A percentile compares a stretch with the other conserved stretches of the same genome.
These are phyloP conservation scores for Jamesozyma rosinii DNA, from an alignment of 805 yeast species.

Conservation along the genomic window DNA sequence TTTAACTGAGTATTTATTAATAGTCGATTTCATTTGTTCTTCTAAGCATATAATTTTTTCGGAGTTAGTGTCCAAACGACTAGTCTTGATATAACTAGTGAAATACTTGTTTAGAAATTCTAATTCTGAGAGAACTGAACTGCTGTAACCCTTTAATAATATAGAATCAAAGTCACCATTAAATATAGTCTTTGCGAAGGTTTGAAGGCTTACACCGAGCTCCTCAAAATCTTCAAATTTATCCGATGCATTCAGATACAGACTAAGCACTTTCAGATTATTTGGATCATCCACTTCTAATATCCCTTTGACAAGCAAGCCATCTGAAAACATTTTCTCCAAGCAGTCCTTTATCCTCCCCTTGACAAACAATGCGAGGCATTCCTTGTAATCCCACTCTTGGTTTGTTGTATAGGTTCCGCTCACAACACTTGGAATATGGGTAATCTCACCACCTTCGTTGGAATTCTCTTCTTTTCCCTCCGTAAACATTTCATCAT, in stretches of 20 bases:
- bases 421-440: background rate
- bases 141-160: background rate
- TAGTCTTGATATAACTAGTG: conserved; percentile 1
- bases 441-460: background rate
- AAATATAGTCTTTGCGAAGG: conserved; percentile 1
- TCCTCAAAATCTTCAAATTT: conserved; percentile 6
- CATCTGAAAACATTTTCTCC: conserved; percentile 14
- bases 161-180: background rate
- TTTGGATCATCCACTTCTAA: conserved; percentile 1
- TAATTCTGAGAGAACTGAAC: background rate
- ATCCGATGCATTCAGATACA: conserved; percentile 16
- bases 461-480: background rate
- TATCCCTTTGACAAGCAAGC: conserved; percentile 7
- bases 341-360: conserved; percentile 18
- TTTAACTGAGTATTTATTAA: background rate
- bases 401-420: background rate
- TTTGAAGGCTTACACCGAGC: conserved; percentile 9
- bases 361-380: conserved; percentile 14
- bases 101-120: conserved; percentile 4
- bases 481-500: conserved; percentile 13
- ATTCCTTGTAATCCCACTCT: conserved; percentile 9
- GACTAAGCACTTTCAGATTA: conserved; percentile 6
- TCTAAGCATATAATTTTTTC: background rate
- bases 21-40: background rate
- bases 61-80: background rate